Conservation (phyloP, 2,329 filamentous ascomycete species). For the Verticillium longisporum region DNA sequence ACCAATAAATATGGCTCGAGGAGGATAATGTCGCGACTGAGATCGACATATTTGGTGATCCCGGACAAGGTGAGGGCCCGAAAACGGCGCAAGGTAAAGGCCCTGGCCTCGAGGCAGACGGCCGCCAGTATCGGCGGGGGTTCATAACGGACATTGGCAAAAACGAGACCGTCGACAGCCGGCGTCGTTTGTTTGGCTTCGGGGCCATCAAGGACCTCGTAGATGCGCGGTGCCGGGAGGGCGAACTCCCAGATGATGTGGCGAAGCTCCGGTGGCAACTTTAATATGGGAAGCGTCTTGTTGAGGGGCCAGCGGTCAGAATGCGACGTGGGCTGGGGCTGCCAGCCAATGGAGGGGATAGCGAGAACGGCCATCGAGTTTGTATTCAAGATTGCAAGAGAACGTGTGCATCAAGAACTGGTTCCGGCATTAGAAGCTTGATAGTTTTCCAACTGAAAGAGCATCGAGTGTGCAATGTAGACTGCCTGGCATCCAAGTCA, state of each 20-base stretch:
- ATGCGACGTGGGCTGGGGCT: not conserved
- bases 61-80: conserved; percentile 33
- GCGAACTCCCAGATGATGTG: conserved; percentile 38
- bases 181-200: conserved; percentile 30
- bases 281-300: conserved; percentile 10
- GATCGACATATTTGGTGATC: conserved; percentile 40
- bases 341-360: conserved; percentile 1
- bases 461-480: no score
- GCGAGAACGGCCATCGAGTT: conserved; percentile 3
- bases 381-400: conserved; percentile 6
- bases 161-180: conserved; percentile 35
- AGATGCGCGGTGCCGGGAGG: conserved; percentile 36
- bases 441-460: not conserved
- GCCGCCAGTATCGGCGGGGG: conserved; percentile 35
- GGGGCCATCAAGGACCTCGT: conserved; percentile 39
- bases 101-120: conserved; percentile 36
- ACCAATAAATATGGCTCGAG: conserved; percentile 41
- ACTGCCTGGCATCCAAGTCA: no score
- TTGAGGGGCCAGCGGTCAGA: no score
- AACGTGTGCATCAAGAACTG: conserved; percentile 5
- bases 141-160: conserved; percentile 37
- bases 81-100: conserved; percentile 34
- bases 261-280: conserved; percentile 36
- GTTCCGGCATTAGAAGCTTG: no score
- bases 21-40: conserved; percentile 36